Evolutionary conservation across 768 basidiomycete species (phyloP).

Genomic region (Pleurotus salmoneostramineus): DNA sequence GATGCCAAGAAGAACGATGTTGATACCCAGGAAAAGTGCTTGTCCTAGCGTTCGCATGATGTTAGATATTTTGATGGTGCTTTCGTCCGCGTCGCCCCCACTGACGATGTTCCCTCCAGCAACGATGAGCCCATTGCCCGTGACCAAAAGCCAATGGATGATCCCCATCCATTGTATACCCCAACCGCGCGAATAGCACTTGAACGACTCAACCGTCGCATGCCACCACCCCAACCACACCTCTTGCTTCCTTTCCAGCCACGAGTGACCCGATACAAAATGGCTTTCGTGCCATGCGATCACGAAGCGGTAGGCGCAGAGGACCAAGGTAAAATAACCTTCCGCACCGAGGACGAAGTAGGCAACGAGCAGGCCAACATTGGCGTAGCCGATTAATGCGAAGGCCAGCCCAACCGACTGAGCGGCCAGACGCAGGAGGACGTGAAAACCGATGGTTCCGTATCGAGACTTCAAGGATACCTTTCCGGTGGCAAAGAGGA

Average conservation of each 20-base stretch:
- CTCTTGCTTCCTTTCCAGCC: conserved; percentile 27
- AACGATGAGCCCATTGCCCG: conserved; percentile 28
- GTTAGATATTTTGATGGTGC: conserved; percentile 9
- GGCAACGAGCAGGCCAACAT: conserved; percentile 23
- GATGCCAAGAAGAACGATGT: conserved; percentile 18
- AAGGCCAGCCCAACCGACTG: conserved; percentile 32
- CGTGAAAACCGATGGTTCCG: conserved; percentile 26
- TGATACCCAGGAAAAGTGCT: conserved; percentile 26
- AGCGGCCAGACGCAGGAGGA: conserved; percentile 29
- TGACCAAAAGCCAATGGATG: conserved; percentile 25
- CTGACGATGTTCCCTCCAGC: conserved; percentile 28
- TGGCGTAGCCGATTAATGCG: conserved; percentile 25
- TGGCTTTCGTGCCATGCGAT: conserved; percentile 33
- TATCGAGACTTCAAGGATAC: conserved; percentile 27
- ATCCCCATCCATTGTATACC: conserved; percentile 23
- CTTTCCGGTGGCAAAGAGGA: conserved; percentile 21
- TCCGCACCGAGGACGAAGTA: conserved; percentile 27
- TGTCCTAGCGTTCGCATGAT: conserved; percentile 25
- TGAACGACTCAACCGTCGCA: conserved; percentile 19
- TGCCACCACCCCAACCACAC: conserved; percentile 13
- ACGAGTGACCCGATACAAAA: conserved; percentile 22
- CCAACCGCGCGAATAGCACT: conserved; percentile 14
- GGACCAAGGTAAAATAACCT: conserved; percentile 28
- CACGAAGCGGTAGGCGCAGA: conserved; percentile 30
- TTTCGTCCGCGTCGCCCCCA: conserved; percentile 15